Base-by-base conservation (phyloP, 768 basidiomycete species). In the Filobasidium wieringae region DNA sequence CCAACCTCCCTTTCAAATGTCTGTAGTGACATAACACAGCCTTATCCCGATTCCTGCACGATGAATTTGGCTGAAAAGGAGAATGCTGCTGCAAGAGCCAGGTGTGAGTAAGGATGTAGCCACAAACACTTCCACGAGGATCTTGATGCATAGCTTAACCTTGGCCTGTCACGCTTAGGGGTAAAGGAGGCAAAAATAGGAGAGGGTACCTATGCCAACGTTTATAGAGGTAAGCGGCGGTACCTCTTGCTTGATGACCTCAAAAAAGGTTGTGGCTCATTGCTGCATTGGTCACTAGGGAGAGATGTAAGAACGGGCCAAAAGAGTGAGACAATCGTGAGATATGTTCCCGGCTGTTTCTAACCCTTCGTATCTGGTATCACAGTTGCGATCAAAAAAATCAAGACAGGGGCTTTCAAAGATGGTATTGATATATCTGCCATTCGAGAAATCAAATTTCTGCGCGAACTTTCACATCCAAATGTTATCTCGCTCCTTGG, bases 381-480 rank as follows among this genome's bases (percentile, higher is more conserved):
- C 3, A 5, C 11, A 47, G 40, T 96, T 0, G 95, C 95, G 57
- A 93, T 99, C 66, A 99, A 99, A 78, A 97, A 97, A 76, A 93
- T 95, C 64, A 93, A 93, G 68, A 43, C 56, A 15, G 90, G 91
- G 4, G 87, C 87, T 66, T 91, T 93, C 79, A 93, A 92, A 72
- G 95, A 97, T 75, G 95, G 95, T 12, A 80, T 99, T 32, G 93
- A 97, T 75, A 96, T 99, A 91, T 93, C 90, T 61, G 95, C 95
- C 57, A 84, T 99, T 57, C 85, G 95, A 14, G 95, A 99, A 76
- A 92, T 99, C 68, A 96, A 95, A 74, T 96, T 91, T 72, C 78
- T 99, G 57, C 84, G 91, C 34, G 95, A 99, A 73, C 75, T 99
- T 39, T 84, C 82, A 59, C 95, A 99, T 76, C 86, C 86, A 57